Evolutionary conservation across 2,329 filamentous ascomycete species (phyloP), one percentile per base, ranked within the genome.

Genomic region (Cytospora chrysosperma): DNA sequence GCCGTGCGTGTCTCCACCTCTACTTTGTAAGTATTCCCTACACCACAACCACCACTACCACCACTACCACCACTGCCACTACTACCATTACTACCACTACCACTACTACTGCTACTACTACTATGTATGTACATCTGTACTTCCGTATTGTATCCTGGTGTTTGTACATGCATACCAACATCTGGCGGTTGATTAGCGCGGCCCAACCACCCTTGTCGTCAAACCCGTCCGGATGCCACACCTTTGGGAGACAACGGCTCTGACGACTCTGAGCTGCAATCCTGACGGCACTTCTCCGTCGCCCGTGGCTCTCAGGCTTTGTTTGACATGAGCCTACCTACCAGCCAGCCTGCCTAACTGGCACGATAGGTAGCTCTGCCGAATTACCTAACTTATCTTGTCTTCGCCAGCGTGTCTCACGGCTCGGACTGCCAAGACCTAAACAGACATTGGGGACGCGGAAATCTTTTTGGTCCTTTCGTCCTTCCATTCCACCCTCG

Each of bases 191-290:
- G 8, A 8, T 54, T 65, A 65, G 63, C 59, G 63, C 55, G 50
- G 43, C 60, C 63, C 56, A 65, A 54, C 49, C 21, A 37, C 63
- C 63, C 62, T 64, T 65, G 63, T 58, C 50, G 21, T 53, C 59
- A 40, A 56, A 55, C 21, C 49, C 30, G 37, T 17, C 43, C 49
- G 51, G 55, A 34, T 64, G 53, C 63, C 63, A 65, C 63, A 65
- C 63, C 63, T 62, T 47, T 59, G 43, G 17, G 13, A 32, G n/a
- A 50, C 59, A 47, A 65, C 63, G 40, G 43, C 55, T 51, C 56
- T 27, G 26, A 24, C 40, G 26, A 26, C 47, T 27, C 40, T 21
- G 27, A 40, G 21, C 26, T 28, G 15, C 49, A 52, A 27, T 17
- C 27, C 52, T 61, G 58, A 52, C 49, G 49, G 27, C 50, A 17